phyloP scores from a whole-genome alignment of 345 rosid species.

The Limnanthes douglasii region DNA sequence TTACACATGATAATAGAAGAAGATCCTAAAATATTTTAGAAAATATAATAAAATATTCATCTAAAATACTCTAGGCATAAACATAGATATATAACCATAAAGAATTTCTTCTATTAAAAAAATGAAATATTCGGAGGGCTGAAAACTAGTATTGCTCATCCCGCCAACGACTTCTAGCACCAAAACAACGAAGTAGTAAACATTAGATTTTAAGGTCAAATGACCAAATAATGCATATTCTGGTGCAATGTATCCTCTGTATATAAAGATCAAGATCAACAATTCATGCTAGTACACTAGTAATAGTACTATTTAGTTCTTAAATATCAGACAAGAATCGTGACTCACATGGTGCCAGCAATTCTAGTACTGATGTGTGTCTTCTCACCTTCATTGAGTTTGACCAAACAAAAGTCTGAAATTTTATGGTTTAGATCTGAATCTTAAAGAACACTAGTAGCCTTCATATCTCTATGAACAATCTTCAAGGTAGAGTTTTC shows the following conservation, averaged over 20 bases:
- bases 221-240: constrained; percentile 32
- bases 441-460: constrained; percentile 22
- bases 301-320: too few relatives aligned
- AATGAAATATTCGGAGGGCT: constrained; percentile 10
- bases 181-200: constrained; percentile 26
- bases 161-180: constrained; percentile 24
- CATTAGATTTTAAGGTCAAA: constrained; percentile 25
- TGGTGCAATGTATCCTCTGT: constrained; percentile 24
- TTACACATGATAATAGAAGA: too few relatives aligned
- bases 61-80: too few relatives aligned
- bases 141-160: constrained; percentile 13
- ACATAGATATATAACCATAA: too few relatives aligned
- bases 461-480: constrained; percentile 28
- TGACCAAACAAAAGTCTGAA: constrained; percentile 28
- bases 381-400: constrained; percentile 20
- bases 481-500: constrained; percentile 24
- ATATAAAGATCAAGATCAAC: neutral
- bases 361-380: constrained; percentile 24
- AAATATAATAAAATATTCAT: too few relatives aligned
- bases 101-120: constrained; percentile 30
- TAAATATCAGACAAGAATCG: neutral
- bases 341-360: constrained; percentile 25
- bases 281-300: too few relatives aligned
- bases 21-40: too few relatives aligned
- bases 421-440: constrained; percentile 18